These are phyloP conservation scores for Fraxinus nigra DNA, from an alignment of 305 asterid genomes.

Conservation along the genomic window DNA sequence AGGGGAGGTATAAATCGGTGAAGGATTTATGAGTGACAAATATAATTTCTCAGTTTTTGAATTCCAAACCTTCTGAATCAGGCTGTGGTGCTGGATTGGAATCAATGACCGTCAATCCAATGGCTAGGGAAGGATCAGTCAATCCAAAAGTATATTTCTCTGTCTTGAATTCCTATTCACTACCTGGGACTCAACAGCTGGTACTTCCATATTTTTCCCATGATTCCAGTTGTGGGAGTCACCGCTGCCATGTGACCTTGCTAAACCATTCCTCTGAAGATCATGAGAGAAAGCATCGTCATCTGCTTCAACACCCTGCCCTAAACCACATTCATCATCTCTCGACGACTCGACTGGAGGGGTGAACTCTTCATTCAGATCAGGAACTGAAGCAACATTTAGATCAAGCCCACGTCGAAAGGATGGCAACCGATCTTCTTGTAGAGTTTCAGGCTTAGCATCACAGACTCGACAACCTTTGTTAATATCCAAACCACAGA, in stretches of 20 bases:
- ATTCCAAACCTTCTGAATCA: conserved; percentile 26
- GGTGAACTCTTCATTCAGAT: conserved; percentile 75
- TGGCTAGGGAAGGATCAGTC: conserved; percentile 97
- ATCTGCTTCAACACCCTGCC: conserved; percentile 51
- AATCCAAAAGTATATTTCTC: conserved; percentile 69
- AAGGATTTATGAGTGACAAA: neutral
- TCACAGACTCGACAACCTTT: conserved; percentile 37
- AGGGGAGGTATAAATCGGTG: neutral
- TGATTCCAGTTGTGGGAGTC: conserved; percentile 52
- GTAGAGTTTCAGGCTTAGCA: conserved; percentile 43
- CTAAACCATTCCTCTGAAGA: conserved; percentile 39
- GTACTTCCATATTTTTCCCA: conserved; percentile 42
- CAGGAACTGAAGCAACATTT: conserved; percentile 84
- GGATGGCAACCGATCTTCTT: conserved; percentile 44
- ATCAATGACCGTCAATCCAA: conserved; percentile 81
- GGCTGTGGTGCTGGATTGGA: conserved; percentile 99
- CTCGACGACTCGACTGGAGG: conserved; percentile 69
- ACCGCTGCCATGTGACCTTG: conserved; percentile 50
- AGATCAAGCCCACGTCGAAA: conserved; percentile 80
- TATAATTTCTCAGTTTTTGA: neutral
- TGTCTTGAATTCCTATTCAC: conserved; percentile 14
- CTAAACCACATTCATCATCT: conserved; percentile 60
- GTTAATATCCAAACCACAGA: conserved; percentile 38
- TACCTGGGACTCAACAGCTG: conserved; percentile 52
- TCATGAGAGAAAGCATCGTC: conserved; percentile 66